phyloP scores from a whole-genome alignment of 495 filamentous ascomycete genomes.

The Hypoxylon fragiforme region DNA sequence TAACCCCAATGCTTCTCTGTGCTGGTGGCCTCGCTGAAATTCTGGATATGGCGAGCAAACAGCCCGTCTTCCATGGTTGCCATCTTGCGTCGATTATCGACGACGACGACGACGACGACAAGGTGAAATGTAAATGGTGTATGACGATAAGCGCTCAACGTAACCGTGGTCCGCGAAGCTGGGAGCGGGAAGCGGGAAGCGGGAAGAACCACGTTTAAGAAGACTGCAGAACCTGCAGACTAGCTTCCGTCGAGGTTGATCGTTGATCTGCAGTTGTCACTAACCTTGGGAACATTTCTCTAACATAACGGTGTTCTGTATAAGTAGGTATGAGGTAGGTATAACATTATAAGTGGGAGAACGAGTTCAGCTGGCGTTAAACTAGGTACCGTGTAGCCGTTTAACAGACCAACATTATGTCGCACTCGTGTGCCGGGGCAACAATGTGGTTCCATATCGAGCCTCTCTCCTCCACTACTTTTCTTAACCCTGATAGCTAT shows the following conservation, averaged over 20 bases:
- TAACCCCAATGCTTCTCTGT: constrained; percentile 66
- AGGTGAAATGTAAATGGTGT: constrained; percentile 1
- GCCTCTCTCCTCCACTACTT: not conserved
- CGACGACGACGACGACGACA: too few relatives aligned
- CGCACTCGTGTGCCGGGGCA: constrained; percentile 15
- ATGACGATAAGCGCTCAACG: constrained; percentile 10
- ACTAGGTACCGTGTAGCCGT: constrained; percentile 6
- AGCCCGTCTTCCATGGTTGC: constrained; percentile 19
- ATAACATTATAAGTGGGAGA: constrained; percentile 9
- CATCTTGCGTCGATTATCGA: constrained; percentile 11
- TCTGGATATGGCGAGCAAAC: constrained; percentile 42
- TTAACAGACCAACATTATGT: constrained; percentile 9
- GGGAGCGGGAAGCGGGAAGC: not conserved
- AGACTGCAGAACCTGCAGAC: constrained; percentile 12
- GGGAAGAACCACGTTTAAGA: constrained; percentile 15
- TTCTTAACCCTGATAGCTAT: not conserved
- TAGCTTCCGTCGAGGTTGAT: constrained; percentile 14
- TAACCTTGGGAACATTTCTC: not conserved
- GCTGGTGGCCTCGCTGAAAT: constrained; percentile 42
- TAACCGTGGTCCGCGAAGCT: not conserved
- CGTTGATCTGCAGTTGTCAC: constrained; percentile 12
- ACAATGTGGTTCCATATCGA: constrained; percentile 1
- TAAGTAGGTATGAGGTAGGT: too few relatives aligned
- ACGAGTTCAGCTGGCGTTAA: not conserved
- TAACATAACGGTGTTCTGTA: too few relatives aligned